phyloP scores from a whole-genome alignment of 2,329 filamentous ascomycete genomes.

The Tolypocladium ovalisporum region DNA sequence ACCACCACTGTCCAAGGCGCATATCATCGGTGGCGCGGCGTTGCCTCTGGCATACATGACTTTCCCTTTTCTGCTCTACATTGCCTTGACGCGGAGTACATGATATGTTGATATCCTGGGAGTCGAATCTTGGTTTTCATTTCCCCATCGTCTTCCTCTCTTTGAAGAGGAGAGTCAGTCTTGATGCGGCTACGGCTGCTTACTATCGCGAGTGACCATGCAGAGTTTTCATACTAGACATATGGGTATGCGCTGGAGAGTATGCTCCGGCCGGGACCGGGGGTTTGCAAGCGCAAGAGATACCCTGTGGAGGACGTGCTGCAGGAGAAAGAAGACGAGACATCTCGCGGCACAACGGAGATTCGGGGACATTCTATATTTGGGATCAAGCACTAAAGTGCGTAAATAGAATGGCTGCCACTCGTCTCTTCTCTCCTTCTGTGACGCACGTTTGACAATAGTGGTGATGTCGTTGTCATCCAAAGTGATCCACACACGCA shows the following conservation, averaged over 20 bases:
- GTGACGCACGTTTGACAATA: neutral
- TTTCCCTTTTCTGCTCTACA: neutral
- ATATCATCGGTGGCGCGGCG: neutral
- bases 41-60: neutral
- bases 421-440: neutral
- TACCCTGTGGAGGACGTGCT: neutral
- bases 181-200: slow-evolving; percentile 2
- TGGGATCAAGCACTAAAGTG: neutral
- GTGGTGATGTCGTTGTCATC: neutral
- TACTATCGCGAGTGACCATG: neutral
- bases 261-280: neutral
- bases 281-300: neutral
- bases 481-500: neutral
- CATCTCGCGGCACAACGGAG: neutral
- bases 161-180: neutral
- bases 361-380: neutral
- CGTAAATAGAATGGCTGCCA: neutral
- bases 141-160: neutral
- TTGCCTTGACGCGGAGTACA: neutral
- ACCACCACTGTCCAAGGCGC: neutral
- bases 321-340: neutral
- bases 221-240: neutral
- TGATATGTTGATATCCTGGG: neutral
- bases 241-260: neutral
- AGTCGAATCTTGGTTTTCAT: neutral